A percentile compares a stretch with the other conserved stretches of the same genome.
phyloP scores from a whole-genome alignment of 345 rosid species.

The Salix purpurea region DNA sequence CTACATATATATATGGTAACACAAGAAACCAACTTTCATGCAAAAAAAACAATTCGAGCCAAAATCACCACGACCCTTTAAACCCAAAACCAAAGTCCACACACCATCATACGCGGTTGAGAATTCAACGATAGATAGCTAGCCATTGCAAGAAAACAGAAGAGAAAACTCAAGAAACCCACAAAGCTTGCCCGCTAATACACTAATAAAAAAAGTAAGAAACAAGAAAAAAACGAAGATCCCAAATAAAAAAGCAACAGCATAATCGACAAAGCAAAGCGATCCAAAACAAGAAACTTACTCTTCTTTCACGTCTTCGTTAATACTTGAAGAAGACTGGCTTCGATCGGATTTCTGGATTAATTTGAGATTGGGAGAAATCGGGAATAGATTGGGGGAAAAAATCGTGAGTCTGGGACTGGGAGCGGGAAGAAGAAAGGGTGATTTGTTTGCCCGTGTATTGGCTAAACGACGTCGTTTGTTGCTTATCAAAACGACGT shows the following conservation, averaged over 20 bases:
- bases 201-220: background rate
- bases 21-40: conserved; percentile 10
- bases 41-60: conserved; percentile 7
- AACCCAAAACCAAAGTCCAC: conserved; percentile 1
- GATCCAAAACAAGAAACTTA: background rate
- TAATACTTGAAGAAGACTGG: conserved; percentile 30
- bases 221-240: conserved; percentile 10
- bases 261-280: conserved; percentile 4
- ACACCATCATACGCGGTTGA: background rate
- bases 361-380: no score
- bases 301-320: conserved; percentile 29
- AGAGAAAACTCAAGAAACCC: background rate
- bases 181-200: background rate
- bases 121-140: background rate
- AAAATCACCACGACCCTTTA: background rate
- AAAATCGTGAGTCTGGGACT: no score
- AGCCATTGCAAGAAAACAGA: background rate
- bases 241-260: conserved; percentile 8
- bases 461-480: no score
- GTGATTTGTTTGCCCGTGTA: no score
- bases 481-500: no score
- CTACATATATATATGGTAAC: background rate
- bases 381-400: no score
- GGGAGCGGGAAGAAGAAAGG: no score
- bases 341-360: conserved; percentile 25